Evolutionary conservation across 495 filamentous ascomycete species (phyloP).

Genomic region (Lepidopterella palustris): DNA sequence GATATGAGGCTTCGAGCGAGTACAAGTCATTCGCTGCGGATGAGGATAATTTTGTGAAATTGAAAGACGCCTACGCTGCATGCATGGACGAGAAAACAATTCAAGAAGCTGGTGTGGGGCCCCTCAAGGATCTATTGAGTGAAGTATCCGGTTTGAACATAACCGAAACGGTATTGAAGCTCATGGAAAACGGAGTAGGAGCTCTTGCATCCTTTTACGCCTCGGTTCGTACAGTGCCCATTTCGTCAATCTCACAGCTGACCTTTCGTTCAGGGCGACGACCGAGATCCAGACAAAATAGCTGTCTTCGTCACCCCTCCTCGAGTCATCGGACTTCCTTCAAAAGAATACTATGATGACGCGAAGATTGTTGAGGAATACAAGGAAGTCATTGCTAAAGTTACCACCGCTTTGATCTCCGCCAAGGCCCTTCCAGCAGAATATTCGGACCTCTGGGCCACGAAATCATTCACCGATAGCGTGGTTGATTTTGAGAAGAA

Average conservation of each 20-base stretch:
- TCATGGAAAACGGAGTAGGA: conserved; percentile 29
- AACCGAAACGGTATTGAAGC: conserved; percentile 46
- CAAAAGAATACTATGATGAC: conserved; percentile 60
- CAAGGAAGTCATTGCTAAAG: conserved; percentile 25
- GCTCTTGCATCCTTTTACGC: conserved; percentile 23
- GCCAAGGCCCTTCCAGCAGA: not conserved
- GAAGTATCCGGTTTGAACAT: conserved; percentile 32
- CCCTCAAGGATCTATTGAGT: conserved; percentile 46
- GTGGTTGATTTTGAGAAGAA: conserved; percentile 55
- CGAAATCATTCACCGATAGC: not conserved
- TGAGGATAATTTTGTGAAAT: conserved; percentile 58
- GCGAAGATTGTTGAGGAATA: conserved; percentile 49
- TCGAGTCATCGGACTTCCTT: conserved; percentile 50
- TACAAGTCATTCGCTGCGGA: conserved; percentile 39
- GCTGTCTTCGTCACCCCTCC: conserved; percentile 52
- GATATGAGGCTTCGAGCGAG: not conserved
- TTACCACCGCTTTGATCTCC: not conserved
- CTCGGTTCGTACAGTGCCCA: not conserved
- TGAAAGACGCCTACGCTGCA: conserved; percentile 56
- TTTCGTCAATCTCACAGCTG: not conserved
- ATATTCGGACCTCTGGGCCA: not conserved
- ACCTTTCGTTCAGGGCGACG: conserved; percentile 39
- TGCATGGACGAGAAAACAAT: conserved; percentile 56
- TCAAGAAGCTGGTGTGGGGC: conserved; percentile 47
- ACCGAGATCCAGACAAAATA: conserved; percentile 59